Percentiles rank a stretch among this genome's conserved stretches.
Evolutionary conservation across 441 rosid species (phyloP).

Genomic region (Populus tomentosa): DNA sequence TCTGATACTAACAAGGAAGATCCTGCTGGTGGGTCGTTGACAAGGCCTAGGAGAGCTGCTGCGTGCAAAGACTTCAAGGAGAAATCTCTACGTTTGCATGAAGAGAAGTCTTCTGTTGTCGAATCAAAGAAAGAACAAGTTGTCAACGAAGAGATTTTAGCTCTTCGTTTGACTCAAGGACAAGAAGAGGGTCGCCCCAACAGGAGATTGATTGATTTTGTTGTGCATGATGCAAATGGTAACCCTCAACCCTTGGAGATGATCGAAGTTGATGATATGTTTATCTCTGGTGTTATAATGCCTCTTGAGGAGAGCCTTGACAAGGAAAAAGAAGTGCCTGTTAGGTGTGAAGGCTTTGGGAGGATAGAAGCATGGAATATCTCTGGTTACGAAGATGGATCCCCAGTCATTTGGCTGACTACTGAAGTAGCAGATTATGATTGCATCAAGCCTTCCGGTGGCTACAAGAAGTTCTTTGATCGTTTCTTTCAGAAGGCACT

Average conservation of each 20-base stretch:
- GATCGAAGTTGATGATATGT: conserved; percentile 62
- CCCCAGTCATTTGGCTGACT: conserved; percentile 66
- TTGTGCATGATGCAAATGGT: conserved; percentile 51
- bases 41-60: conserved; percentile 60
- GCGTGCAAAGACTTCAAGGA: conserved; percentile 56
- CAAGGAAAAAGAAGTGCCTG: conserved; percentile 40
- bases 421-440: conserved; percentile 70
- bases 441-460: conserved; percentile 58
- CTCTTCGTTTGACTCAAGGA: conserved; percentile 37
- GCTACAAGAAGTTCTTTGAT: conserved; percentile 47
- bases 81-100: conserved; percentile 27
- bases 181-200: conserved; percentile 39
- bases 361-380: conserved; percentile 66
- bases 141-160: conserved; percentile 46
- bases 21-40: conserved; percentile 9
- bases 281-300: conserved; percentile 56
- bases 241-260: conserved; percentile 52
- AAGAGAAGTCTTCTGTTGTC: conserved; percentile 37
- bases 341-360: conserved; percentile 62
- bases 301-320: conserved; percentile 44
- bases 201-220: conserved; percentile 64
- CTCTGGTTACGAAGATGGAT: conserved; percentile 87
- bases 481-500: conserved; percentile 63
- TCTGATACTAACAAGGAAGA: conserved; percentile 11
- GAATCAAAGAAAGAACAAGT: conserved; percentile 37